Percentiles rank a stretch among this genome's conserved stretches.
Evolutionary conservation across 2,329 filamentous ascomycete genomes (phyloP).

Genomic region (Sclerotinia trifoliorum): DNA sequence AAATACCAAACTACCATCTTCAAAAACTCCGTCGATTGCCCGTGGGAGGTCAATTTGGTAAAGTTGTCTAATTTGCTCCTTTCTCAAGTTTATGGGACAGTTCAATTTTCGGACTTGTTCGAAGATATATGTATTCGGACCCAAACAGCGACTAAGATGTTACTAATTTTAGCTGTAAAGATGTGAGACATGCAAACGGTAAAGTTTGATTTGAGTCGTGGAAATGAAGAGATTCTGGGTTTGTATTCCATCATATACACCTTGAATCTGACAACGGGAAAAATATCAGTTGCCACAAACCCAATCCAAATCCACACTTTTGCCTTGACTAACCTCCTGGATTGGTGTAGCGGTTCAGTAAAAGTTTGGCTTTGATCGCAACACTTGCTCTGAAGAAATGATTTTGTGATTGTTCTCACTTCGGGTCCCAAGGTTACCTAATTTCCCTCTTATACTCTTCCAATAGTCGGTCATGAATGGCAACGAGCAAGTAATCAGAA

Average conservation of each 20-base stretch:
- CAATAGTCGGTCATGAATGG: background rate
- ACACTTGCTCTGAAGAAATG: background rate
- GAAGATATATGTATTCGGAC: background rate
- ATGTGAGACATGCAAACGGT: no score
- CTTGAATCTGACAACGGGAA: background rate
- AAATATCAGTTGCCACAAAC: background rate
- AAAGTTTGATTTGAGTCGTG: background rate
- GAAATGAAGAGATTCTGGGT: background rate
- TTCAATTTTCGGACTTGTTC: no score
- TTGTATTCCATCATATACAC: background rate
- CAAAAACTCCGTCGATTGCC: no score
- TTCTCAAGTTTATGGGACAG: no score
- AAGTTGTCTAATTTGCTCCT: no score
- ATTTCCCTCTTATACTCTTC: background rate
- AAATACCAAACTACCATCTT: no score
- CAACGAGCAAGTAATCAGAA: background rate
- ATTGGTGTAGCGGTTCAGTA: background rate
- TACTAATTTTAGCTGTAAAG: no score
- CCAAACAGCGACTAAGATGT: background rate
- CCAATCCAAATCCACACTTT: background rate
- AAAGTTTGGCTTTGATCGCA: background rate
- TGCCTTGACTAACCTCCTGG: background rate
- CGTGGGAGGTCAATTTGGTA: no score
- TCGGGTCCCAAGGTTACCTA: no score
- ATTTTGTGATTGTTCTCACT: no score